Evolutionary conservation across 345 rosid species (phyloP).

Genomic region (Murraya koenigii): DNA sequence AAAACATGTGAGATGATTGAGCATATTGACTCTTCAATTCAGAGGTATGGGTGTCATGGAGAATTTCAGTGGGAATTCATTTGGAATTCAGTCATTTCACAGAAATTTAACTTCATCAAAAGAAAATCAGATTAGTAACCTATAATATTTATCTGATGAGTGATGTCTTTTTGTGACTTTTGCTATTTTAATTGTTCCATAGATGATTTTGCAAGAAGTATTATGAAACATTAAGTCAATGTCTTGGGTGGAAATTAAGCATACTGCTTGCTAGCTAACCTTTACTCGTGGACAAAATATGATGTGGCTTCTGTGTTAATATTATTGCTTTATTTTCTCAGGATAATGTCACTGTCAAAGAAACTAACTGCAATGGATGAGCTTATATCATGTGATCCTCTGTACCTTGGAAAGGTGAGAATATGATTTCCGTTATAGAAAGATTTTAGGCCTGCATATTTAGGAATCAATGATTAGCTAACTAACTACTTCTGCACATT

Average conservation of each 20-base stretch:
- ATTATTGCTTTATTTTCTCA: constrained; percentile 22
- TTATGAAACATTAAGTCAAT: not conserved
- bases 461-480: constrained; percentile 12
- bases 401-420: constrained; percentile 75
- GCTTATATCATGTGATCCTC: constrained; percentile 68
- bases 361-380: constrained; percentile 82
- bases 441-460: not conserved
- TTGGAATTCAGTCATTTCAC: not conserved
- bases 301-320: not conserved
- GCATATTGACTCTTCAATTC: constrained; percentile 75
- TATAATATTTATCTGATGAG: not conserved
- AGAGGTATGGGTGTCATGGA: constrained; percentile 49
- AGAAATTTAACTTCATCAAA: not conserved
- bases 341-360: constrained; percentile 82
- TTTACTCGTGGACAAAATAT: not conserved
- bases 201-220: not conserved
- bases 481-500: not conserved
- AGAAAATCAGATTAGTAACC: not conserved
- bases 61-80: not conserved
- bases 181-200: not conserved
- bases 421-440: constrained; percentile 7
- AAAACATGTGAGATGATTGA: constrained; percentile 87
- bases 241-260: not conserved
- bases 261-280: not conserved
- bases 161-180: not conserved